These are phyloP conservation scores for Pseudogymnoascus sp. DNA, from an alignment of 2,329 filamentous ascomycete genomes.

Conservation along the genomic window DNA sequence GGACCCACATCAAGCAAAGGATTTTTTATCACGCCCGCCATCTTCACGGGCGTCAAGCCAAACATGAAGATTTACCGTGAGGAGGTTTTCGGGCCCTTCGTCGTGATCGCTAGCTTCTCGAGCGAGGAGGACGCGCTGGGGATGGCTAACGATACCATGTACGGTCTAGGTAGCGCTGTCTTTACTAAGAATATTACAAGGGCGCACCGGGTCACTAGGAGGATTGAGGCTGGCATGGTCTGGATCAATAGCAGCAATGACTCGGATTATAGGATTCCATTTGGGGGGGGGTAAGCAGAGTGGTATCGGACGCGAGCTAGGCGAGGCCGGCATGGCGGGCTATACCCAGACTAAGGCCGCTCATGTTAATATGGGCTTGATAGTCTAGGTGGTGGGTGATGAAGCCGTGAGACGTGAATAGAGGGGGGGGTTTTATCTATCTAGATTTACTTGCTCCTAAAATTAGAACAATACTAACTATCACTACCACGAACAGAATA, in stretches of 20 bases:
- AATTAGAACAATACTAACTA: background rate
- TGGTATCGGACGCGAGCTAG: slow-evolving; percentile 66
- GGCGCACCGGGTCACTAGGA: slow-evolving; percentile 56
- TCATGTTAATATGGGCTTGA: background rate
- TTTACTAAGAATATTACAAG: slow-evolving; percentile 62
- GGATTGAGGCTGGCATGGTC: slow-evolving; percentile 46
- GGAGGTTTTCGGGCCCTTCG: slow-evolving; percentile 68
- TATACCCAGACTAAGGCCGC: slow-evolving; percentile 61
- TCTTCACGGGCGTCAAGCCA: slow-evolving; percentile 60
- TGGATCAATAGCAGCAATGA: slow-evolving; percentile 50
- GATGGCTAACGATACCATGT: slow-evolving; percentile 53
- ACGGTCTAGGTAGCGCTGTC: slow-evolving; percentile 60
- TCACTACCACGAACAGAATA: too few relatives aligned
- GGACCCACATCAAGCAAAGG: slow-evolving; percentile 53
- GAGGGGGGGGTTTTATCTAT: background rate
- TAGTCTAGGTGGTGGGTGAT: background rate
- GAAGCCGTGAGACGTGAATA: background rate
- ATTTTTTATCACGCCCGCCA: slow-evolving; percentile 65
- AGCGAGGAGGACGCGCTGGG: slow-evolving; percentile 57
- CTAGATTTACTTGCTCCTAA: background rate
- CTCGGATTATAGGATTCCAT: slow-evolving; percentile 55
- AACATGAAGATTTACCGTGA: slow-evolving; percentile 69
- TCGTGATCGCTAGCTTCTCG: slow-evolving; percentile 62
- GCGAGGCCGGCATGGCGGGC: slow-evolving; percentile 57
- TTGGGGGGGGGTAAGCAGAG: slow-evolving; percentile 73